A percentile compares a stretch with the other conserved stretches of the same genome.
Evolutionary conservation across 2,329 filamentous ascomycete genomes (phyloP).

Genomic region (Raffaelea ambrosiae): DNA sequence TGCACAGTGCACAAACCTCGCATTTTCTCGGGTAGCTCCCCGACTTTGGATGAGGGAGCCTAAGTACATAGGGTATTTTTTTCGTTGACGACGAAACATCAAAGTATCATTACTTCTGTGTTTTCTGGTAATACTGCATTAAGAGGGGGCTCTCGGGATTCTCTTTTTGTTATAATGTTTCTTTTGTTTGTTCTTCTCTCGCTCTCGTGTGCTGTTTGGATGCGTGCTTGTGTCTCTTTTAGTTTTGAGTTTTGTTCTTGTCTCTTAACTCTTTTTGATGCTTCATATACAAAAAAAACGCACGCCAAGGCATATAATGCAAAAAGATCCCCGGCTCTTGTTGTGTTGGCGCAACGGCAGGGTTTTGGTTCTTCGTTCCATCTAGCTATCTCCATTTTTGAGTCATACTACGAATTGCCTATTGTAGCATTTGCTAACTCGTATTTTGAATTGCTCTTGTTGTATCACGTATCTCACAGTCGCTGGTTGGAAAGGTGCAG

Average conservation of each 20-base stretch:
- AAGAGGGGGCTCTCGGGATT: constrained; percentile 8
- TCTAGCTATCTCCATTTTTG: neutral
- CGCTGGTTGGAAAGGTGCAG: no score
- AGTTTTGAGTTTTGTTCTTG: constrained; percentile 1
- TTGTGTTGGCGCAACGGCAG: neutral
- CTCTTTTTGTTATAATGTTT: constrained; percentile 6
- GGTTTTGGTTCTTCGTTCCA: neutral
- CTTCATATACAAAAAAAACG: neutral
- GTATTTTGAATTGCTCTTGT: no score
- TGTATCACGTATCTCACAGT: no score
- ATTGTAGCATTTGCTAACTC: neutral
- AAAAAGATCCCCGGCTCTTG: neutral
- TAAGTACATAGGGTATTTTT: constrained; percentile 14
- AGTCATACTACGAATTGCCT: neutral
- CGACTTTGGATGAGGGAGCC: constrained; percentile 3
- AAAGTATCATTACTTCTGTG: constrained; percentile 20
- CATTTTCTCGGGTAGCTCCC: constrained; percentile 6
- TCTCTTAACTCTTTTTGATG: constrained; percentile 2
- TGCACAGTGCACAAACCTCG: constrained; percentile 20
- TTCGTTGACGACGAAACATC: constrained; percentile 16
- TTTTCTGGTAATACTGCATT: constrained; percentile 40
- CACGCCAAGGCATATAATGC: constrained; percentile 4
- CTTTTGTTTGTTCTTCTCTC: constrained; percentile 1
- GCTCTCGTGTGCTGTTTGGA: neutral
- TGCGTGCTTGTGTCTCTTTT: neutral